phyloP scores from a whole-genome alignment of 768 basidiomycete species.

The Cantharellus cinnabarinus region DNA sequence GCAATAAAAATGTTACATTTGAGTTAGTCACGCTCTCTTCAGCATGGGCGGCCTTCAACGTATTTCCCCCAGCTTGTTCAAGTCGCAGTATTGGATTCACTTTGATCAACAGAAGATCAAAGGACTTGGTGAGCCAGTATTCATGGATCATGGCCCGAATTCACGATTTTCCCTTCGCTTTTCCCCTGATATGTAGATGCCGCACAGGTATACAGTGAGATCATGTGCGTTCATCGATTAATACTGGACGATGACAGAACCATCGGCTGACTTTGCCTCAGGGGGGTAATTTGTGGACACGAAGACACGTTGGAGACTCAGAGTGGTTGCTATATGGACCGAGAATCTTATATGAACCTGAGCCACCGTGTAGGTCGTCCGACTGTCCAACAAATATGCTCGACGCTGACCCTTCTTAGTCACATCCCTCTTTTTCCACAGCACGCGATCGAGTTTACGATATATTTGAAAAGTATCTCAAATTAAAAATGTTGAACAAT shows the following conservation, averaged over 20 bases:
- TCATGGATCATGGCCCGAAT: neutral
- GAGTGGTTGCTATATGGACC: constrained; percentile 22
- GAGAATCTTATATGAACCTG: constrained; percentile 25
- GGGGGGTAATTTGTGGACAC: constrained; percentile 38
- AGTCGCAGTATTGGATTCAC: constrained; percentile 4
- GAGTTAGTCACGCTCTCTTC: neutral
- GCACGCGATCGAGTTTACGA: constrained; percentile 29
- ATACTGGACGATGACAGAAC: neutral
- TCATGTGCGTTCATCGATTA: constrained; percentile 4
- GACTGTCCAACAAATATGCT: neutral
- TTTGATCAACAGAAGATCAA: constrained; percentile 1
- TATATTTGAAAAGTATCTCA: constrained; percentile 33
- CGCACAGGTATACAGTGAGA: constrained; percentile 5
- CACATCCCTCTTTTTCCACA: constrained; percentile 32
- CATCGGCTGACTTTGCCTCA: neutral
- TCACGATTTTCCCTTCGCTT: too few relatives aligned
- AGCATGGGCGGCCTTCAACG: neutral
- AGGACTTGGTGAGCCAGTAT: constrained; percentile 2
- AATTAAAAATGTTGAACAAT: constrained; percentile 22
- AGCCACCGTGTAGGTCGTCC: constrained; percentile 21
- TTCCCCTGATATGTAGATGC: neutral
- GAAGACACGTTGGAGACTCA: constrained; percentile 25
- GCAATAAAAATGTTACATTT: constrained; percentile 1
- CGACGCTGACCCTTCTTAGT: constrained; percentile 1
- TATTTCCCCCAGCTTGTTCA: neutral